Base-by-base conservation (phyloP, 768 basidiomycete genomes). In the Nevesoporus exiguus region DNA sequence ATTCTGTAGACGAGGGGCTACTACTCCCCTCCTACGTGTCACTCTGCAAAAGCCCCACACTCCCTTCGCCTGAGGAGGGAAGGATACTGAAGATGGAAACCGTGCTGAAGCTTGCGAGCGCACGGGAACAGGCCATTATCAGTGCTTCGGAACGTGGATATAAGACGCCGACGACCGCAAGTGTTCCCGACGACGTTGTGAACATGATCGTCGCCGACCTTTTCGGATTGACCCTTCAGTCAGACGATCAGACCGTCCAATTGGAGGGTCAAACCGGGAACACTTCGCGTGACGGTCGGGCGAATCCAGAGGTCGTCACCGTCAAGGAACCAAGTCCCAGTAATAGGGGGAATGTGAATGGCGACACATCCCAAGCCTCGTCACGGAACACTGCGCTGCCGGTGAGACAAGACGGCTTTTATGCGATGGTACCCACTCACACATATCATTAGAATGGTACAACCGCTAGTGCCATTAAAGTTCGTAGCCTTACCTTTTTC, bases 51-150 rank as follows among this genome's bases (percentile, higher is more conserved):
- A 80, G 83, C 4, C 72, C 76, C 0, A 76, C 75, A 1, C 77
- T 85, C 0, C 73, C 85, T 15, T 74, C 73, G 0, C 67, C 79
- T 1, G 74, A 74, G 10, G 90, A 89, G 53, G 84, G 80, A 34
- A 64, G 70, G 3, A 69, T 71, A 31, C 71, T 91, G n/a, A 83
- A 84, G 44, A 65, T 83, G 62, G 79, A 84, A 34, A 83, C 82
- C 0, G 73, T 81, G 0, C 65, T 86, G 1, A 74, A 66, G 30
- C 71, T 88, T 17, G 81, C 81, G 0, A 65, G 69, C 1, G 81
- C 80, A 3, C 76, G 86, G 1, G 86, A 88, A 55, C 68, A 67
- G 17, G 64, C 62, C 9, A 63, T 59, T 45, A 74, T 74, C 25
- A 68, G 76, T 6, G 70, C 77, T 3, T 58, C 65, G 5, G 61